Evolutionary conservation across 2,329 filamentous ascomycete genomes (phyloP), one percentile per base, ranked within the genome.

Genomic region (Huntiella bhutanensis): DNA sequence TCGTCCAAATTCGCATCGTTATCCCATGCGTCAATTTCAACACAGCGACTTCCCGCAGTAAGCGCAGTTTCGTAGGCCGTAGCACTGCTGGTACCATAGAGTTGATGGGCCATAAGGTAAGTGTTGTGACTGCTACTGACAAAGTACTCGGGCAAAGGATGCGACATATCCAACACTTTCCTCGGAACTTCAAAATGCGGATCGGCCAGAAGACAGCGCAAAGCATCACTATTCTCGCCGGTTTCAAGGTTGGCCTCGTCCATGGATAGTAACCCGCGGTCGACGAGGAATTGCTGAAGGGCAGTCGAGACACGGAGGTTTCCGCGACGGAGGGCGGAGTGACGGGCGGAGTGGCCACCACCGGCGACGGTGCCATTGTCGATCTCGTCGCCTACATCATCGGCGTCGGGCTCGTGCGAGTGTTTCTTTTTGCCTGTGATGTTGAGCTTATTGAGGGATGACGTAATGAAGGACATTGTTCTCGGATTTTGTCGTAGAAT

Each of bases 11-110:
- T 58, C 6, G 75, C 69, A 34, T 69, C 64, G 41, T 77, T 67
- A 54, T 82, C 77, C 79, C 78, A 83, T 1, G 75, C 79, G 55
- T 82, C 78, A 46, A 82, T 82, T 59, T 83, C 79, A 34, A 83
- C 77, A 53, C 79, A 83, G 5, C 79, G 66, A 2, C 76, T 75
- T 1, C 78, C 79, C 0, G 75, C 71, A 28, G 60, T 63, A 12
- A 83, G 62, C 0, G 75, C 74, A 4, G 66, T 73, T 54, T 76
- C 68, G 55, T 83, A 83, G 0, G 75, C 77, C 3, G 66, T 62
- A 5, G 75, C 74, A 2, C 70, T 73, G 1, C 75, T 79, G 16
- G 63, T 63, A 4, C 79, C 79, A 53, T 68, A 78, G 2, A 83
- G 69, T 60, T 83, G 79, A 57, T 82, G 75, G 0, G 77, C 78